A percentile compares a stretch with the other conserved stretches of the same genome.
Conservation (phyloP, 371 early-diverging fungal species). For the Lichtheimia corymbifera region DNA sequence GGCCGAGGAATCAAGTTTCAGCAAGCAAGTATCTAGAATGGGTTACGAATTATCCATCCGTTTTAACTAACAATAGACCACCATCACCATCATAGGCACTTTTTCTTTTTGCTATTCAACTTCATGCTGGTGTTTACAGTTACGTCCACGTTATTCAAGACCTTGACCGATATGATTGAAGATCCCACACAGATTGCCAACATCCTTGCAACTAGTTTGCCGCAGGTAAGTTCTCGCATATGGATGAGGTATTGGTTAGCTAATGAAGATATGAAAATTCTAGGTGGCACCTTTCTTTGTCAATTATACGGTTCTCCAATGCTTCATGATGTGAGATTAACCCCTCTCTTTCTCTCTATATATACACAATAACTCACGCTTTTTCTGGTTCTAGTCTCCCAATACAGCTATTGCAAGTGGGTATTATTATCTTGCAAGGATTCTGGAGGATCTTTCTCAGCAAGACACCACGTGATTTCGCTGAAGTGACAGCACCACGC, state of each 20-base stretch:
- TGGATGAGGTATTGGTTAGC: not conserved
- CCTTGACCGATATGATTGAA: constrained; percentile 69
- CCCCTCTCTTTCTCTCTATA: not conserved
- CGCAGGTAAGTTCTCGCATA: constrained; percentile 37
- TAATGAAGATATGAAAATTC: not conserved
- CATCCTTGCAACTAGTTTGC: constrained; percentile 69
- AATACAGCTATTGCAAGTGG: constrained; percentile 63
- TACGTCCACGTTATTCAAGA: constrained; percentile 75
- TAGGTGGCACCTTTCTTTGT: constrained; percentile 68
- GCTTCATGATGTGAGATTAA: constrained; percentile 53
- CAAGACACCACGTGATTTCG: constrained; percentile 70
- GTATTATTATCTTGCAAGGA: constrained; percentile 57
- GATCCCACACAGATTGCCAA: constrained; percentile 70
- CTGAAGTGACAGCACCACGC: constrained; percentile 63
- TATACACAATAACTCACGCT: not conserved
- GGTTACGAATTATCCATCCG: too few relatives aligned
- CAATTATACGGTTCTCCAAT: constrained; percentile 63
- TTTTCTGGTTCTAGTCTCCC: constrained; percentile 43
- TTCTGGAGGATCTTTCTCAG: constrained; percentile 54
- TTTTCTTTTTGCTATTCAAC: constrained; percentile 86
- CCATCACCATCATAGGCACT: constrained; percentile 62
- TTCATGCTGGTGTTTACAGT: constrained; percentile 85
- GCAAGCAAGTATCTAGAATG: constrained; percentile 52
- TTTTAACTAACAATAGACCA: too few relatives aligned
- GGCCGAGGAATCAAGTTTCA: constrained; percentile 67